Evolutionary conservation across 139 green algal genomes (phyloP).

Genomic region (Chlorella sp.): DNA sequence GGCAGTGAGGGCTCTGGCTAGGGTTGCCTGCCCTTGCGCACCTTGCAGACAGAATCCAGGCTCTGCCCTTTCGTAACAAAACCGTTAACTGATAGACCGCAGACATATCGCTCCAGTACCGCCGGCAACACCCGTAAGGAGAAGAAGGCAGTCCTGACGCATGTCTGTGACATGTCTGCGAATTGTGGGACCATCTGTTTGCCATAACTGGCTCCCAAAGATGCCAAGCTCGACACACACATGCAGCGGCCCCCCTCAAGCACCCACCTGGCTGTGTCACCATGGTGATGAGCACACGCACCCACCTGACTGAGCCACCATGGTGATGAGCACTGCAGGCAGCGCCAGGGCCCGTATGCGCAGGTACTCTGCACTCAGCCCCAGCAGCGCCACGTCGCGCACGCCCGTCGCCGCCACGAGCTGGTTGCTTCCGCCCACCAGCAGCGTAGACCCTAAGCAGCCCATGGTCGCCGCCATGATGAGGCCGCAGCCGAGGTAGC

Average conservation of each 20-base stretch:
- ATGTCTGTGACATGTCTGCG: too few relatives aligned
- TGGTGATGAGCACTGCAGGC: constrained; percentile 60
- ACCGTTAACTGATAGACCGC: neutral
- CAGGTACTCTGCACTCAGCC: constrained; percentile 52
- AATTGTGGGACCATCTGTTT: too few relatives aligned
- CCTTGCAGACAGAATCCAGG: neutral
- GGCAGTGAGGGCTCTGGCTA: neutral
- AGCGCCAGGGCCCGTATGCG: constrained; percentile 60
- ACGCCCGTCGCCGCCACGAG: constrained; percentile 13
- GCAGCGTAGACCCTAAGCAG: neutral
- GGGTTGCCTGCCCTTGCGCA: neutral
- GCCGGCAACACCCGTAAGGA: too few relatives aligned
- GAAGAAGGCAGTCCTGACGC: too few relatives aligned
- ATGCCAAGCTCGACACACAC: too few relatives aligned
- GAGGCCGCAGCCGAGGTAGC: constrained; percentile 9
- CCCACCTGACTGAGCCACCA: constrained; percentile 42
- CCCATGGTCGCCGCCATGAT: constrained; percentile 19
- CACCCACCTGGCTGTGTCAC: neutral
- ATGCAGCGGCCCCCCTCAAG: too few relatives aligned
- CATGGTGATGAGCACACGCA: neutral
- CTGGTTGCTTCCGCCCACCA: constrained; percentile 10
- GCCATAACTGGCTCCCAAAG: too few relatives aligned
- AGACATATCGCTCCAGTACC: neutral
- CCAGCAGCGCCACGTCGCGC: constrained; percentile 42
- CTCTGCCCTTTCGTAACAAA: neutral